Evolutionary conservation across 2,329 filamentous ascomycete genomes (phyloP).

Genomic region (Colletotrichum orchidophilum): DNA sequence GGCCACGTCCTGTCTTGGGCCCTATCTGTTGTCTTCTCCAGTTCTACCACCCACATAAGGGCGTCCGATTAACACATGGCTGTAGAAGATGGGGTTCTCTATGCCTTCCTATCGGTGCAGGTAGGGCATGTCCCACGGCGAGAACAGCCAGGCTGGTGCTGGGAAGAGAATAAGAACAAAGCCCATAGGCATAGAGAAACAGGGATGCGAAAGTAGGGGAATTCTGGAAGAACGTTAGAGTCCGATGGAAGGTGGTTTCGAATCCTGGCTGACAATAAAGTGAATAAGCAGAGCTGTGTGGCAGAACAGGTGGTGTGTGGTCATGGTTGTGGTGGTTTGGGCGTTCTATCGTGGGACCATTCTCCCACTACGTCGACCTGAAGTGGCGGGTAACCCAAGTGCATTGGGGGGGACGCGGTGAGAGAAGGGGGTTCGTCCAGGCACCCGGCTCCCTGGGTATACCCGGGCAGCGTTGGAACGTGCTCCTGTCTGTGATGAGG

Average conservation of each 20-base stretch:
- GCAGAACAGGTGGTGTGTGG: conserved; percentile 5
- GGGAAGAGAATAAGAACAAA: background rate
- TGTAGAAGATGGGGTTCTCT: background rate
- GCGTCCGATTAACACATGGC: too few species aligned
- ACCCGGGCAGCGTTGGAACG: background rate
- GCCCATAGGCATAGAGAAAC: background rate
- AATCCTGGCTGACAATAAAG: conserved; percentile 27
- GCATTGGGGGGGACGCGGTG: background rate
- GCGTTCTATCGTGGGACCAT: conserved; percentile 14
- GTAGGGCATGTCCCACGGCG: background rate
- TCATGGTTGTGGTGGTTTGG: background rate
- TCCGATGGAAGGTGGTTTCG: conserved; percentile 29
- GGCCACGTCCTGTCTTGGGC: background rate
- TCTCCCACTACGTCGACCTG: background rate
- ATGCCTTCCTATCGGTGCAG: background rate
- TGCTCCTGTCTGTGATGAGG: conserved; percentile 1
- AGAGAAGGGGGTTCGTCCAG: conserved; percentile 10
- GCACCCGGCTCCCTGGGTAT: background rate
- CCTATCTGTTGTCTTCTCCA: background rate
- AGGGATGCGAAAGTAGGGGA: background rate
- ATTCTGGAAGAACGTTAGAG: conserved; percentile 21
- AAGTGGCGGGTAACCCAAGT: background rate
- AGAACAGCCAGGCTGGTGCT: background rate
- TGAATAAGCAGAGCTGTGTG: conserved; percentile 32
- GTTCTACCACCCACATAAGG: background rate